phyloP scores from a whole-genome alignment of 1,284 basidiomycete species.

The Bondarzewia mesenterica region DNA sequence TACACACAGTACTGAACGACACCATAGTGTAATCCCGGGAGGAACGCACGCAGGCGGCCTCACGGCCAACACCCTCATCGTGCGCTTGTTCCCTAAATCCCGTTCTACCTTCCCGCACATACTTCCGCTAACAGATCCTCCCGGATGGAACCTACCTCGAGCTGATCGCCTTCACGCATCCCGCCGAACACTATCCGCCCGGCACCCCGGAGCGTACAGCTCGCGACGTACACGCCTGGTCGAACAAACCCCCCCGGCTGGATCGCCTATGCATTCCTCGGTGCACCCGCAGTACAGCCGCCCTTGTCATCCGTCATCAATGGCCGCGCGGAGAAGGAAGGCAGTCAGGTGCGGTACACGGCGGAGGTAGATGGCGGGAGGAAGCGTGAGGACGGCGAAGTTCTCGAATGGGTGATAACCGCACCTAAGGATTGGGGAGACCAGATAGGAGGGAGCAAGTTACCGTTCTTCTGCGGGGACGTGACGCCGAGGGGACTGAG shows the following conservation, averaged over 20 bases:
- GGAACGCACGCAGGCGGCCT: slow-evolving; percentile 56
- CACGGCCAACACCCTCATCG: slow-evolving; percentile 57
- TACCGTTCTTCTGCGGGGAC: slow-evolving; percentile 72
- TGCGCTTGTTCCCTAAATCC: slow-evolving; percentile 19
- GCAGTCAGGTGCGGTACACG: slow-evolving; percentile 31
- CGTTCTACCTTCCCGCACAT: neutral
- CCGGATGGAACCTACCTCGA: slow-evolving; percentile 59
- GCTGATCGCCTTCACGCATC: slow-evolving; percentile 54
- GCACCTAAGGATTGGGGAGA: slow-evolving; percentile 21
- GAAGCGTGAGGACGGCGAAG: slow-evolving; percentile 39
- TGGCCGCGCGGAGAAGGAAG: slow-evolving; percentile 30
- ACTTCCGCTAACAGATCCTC: slow-evolving; percentile 34
- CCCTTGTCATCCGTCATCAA: slow-evolving; percentile 45
- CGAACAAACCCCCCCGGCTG: slow-evolving; percentile 45
- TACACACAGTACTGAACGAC: neutral
- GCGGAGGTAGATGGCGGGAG: slow-evolving; percentile 42
- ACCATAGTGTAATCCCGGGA: slow-evolving; percentile 47
- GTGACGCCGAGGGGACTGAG: slow-evolving; percentile 49
- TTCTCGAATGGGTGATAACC: slow-evolving; percentile 51
- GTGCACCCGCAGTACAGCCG: slow-evolving; percentile 28
- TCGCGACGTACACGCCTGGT: slow-evolving; percentile 45
- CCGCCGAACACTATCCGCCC: slow-evolving; percentile 40
- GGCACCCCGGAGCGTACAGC: slow-evolving; percentile 32
- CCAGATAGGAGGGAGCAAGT: slow-evolving; percentile 20
- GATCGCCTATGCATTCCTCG: slow-evolving; percentile 59